Evolutionary conservation across 345 rosid genomes (phyloP).

Genomic region (Trapa incisa): DNA sequence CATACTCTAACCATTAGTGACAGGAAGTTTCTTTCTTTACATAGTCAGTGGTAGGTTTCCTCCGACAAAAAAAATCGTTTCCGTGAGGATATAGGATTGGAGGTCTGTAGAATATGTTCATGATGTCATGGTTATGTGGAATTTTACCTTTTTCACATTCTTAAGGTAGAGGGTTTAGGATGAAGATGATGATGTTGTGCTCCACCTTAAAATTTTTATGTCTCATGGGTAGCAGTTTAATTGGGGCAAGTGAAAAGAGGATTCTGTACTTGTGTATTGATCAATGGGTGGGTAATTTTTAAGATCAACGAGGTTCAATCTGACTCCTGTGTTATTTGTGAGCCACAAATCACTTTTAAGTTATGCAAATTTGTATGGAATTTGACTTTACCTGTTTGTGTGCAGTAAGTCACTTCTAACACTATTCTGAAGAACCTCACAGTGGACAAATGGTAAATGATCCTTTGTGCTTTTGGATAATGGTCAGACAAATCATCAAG

Average conservation of each 20-base stretch:
- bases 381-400: background rate
- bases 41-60: slow-evolving; percentile 19
- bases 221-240: background rate
- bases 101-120: slow-evolving; percentile 18
- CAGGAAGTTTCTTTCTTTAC: slow-evolving; percentile 21
- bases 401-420: background rate
- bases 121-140: slow-evolving; percentile 2
- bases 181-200: slow-evolving; percentile 2
- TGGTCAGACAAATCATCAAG: no score
- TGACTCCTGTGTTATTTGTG: slow-evolving; percentile 4
- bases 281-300: slow-evolving; percentile 8
- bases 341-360: background rate
- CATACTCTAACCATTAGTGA: slow-evolving; percentile 36
- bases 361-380: no score
- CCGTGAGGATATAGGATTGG: slow-evolving; percentile 10
- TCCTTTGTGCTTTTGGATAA: no score
- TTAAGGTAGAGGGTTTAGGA: background rate
- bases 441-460: no score
- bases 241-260: slow-evolving; percentile 9
- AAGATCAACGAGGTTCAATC: slow-evolving; percentile 8
- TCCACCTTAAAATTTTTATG: slow-evolving; percentile 12
- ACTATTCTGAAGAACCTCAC: no score
- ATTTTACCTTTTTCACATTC: background rate
- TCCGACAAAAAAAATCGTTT: no score
- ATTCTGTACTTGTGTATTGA: slow-evolving; percentile 9